Conservation (phyloP, 2,329 filamentous ascomycete species). For the Calonectria leucothoes region DNA sequence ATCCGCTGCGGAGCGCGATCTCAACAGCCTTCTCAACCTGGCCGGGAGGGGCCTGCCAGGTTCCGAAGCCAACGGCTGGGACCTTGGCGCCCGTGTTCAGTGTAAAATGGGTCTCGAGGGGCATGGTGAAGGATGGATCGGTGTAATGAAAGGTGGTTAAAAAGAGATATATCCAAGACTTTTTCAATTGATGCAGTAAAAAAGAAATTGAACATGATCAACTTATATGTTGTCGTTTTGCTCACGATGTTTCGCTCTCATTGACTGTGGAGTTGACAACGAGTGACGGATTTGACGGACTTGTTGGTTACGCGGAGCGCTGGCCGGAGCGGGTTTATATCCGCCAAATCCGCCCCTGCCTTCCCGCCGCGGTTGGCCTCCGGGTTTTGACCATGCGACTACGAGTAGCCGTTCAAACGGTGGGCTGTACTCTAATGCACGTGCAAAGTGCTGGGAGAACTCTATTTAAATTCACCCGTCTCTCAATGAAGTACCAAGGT, state of each 20-base stretch:
- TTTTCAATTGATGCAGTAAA: not conserved
- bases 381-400: not conserved
- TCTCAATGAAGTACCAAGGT: too few species aligned
- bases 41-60: conserved; percentile 68
- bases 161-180: not conserved
- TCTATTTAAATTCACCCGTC: too few species aligned
- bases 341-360: not conserved
- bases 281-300: not conserved
- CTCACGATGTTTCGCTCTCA: not conserved
- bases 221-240: not conserved
- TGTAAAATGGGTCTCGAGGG: conserved; percentile 52
- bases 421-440: too few species aligned
- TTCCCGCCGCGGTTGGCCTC: not conserved
- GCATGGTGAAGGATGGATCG: conserved; percentile 14
- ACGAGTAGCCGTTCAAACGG: not conserved
- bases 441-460: not conserved
- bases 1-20: conserved; percentile 56
- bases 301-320: not conserved
- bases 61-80: conserved; percentile 78
- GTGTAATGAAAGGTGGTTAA: too few species aligned
- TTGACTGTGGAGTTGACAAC: not conserved
- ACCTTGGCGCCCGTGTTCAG: conserved; percentile 82
- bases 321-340: not conserved
- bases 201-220: not conserved
- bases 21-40: conserved; percentile 54